Percentiles rank a stretch among this genome's conserved stretches.
phyloP scores from a whole-genome alignment of 2,329 filamentous ascomycete genomes.

The Talaromyces sp. region DNA sequence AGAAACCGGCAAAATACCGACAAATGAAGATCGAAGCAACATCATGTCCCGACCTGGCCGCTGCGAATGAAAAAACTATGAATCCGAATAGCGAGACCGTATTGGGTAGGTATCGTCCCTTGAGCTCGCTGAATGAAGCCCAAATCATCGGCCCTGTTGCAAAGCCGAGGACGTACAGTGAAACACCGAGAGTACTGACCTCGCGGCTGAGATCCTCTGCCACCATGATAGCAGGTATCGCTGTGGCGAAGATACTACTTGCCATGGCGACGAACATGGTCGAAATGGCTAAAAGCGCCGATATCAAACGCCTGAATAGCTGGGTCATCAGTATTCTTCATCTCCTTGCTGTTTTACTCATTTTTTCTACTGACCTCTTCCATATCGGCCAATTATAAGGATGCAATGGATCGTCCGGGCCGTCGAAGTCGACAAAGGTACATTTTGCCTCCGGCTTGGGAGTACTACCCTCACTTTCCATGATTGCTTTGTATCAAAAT shows the following conservation, averaged over 20 bases:
- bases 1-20: conserved; percentile 58
- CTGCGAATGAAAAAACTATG: conserved; percentile 60
- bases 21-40: conserved; percentile 56
- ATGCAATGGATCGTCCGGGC: conserved; percentile 8
- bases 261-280: conserved; percentile 9
- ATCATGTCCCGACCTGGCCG: conserved; percentile 44
- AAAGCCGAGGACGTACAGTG: conserved; percentile 60
- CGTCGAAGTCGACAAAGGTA: conserved; percentile 8
- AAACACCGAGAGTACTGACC: conserved; percentile 52
- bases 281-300: conserved; percentile 5
- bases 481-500: background rate
- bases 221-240: conserved; percentile 10
- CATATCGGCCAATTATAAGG: conserved; percentile 8
- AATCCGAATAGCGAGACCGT: conserved; percentile 49
- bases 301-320: conserved; percentile 2
- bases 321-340: background rate
- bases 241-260: conserved; percentile 8
- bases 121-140: conserved; percentile 60
- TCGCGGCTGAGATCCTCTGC: conserved; percentile 33
- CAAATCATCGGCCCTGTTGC: conserved; percentile 56
- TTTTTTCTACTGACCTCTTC: background rate
- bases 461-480: background rate
- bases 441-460: background rate
- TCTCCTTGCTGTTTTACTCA: background rate
- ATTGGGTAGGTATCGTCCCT: conserved; percentile 54